Evolutionary conservation across 345 rosid species (phyloP), one percentile per base, ranked within the genome.

Genomic region (Nephelium lappaceum): DNA sequence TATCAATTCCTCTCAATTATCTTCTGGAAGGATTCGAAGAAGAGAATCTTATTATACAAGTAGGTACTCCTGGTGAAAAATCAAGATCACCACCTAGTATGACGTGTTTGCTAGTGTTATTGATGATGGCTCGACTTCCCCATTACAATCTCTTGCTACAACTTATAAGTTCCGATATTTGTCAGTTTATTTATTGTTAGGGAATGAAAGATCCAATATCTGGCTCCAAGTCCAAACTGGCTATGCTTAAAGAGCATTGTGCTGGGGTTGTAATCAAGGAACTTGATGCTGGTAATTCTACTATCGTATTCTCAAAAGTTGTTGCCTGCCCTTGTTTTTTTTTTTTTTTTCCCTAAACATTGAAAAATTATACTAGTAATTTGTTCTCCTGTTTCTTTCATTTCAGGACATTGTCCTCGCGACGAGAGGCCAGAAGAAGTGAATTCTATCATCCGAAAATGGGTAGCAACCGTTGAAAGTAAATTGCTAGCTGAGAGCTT

Each of bases 151-250:
- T 60, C 49, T 74, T 16, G 42, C n/a, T n/a, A n/a, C n/a, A n/a
- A n/a, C n/a, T 25, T 58, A 55, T 21, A 9, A 21, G 19, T 19
- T 42, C 47, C n/a, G 36, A 64, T 51, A 3, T 9, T 31, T 16
- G 24, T 67, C 15, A 57, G 27, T 69, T 43, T 79, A 60, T 78
- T 61, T 31, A 69, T 16, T 73, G 8, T 67, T 39, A 95, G 98
- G 98, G 97, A 74, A 90, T 91, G 95, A 90, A 86, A 87, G 98
- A 95, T 84, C 98, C 94, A 12, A 82, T 93, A 27, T 73, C 88
- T 0, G 86, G 93, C 82, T 88, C 97, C 66, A 78, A 84, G 78
- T 78, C 88, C 61, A 92, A 90, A 87, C 76, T 95, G 69, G 86
- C 87, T 71, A 88, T 91, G 91, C 78, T 93, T 70, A 88, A 72